Evolutionary conservation across 257 asterid species (phyloP).

Genomic region (Anisodus acutangulus): DNA sequence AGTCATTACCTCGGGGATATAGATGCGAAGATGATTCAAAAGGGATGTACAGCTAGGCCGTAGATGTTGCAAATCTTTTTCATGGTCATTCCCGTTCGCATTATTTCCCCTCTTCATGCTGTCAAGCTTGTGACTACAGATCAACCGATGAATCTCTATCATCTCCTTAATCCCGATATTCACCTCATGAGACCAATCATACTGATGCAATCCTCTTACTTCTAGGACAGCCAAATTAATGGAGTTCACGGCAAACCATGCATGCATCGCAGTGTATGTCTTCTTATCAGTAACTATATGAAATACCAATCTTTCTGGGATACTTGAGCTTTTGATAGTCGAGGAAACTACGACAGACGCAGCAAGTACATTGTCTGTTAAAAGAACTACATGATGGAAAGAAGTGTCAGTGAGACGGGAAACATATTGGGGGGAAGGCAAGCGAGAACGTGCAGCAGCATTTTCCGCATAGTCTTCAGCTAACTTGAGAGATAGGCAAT

Average conservation of each 20-base stretch:
- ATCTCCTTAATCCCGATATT: constrained; percentile 67
- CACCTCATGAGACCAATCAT: constrained; percentile 77
- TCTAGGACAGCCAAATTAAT: constrained; percentile 63
- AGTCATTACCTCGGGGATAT: constrained; percentile 81
- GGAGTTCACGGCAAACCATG: constrained; percentile 83
- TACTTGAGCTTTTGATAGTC: constrained; percentile 51
- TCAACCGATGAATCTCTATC: constrained; percentile 75
- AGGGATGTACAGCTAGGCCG: constrained; percentile 73
- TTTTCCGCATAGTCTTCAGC: constrained; percentile 81
- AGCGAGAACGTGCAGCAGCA: constrained; percentile 73
- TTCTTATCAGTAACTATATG: constrained; percentile 87
- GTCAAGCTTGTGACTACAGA: constrained; percentile 54
- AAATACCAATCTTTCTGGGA: constrained; percentile 68
- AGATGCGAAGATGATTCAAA: constrained; percentile 77
- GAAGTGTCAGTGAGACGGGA: constrained; percentile 66
- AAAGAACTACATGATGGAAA: constrained; percentile 69
- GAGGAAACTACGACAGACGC: constrained; percentile 86
- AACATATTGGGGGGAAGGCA: constrained; percentile 71
- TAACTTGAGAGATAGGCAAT: constrained; percentile 76
- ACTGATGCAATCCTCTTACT: constrained; percentile 90
- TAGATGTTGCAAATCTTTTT: constrained; percentile 56
- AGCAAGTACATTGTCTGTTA: constrained; percentile 88
- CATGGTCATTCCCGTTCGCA: constrained; percentile 46
- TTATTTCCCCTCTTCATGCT: constrained; percentile 48
- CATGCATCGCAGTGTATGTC: constrained; percentile 81